Evolutionary conservation across 2,329 filamentous ascomycete species (phyloP).

Genomic region (Zopfia rhizophila): DNA sequence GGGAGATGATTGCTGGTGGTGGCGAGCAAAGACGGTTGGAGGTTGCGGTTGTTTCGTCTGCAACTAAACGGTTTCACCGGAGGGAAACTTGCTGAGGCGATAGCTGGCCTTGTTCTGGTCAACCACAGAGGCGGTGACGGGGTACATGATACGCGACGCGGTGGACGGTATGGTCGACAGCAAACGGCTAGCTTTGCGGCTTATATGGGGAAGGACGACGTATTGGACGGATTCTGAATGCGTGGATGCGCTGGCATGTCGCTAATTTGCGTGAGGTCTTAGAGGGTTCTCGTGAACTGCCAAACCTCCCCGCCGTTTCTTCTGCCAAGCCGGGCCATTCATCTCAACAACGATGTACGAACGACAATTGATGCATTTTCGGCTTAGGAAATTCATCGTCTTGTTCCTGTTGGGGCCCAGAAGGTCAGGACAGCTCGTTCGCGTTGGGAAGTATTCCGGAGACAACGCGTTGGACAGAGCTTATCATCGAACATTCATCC

Average conservation of each 20-base stretch:
- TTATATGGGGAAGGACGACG: conserved; percentile 38
- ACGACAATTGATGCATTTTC: too few species aligned
- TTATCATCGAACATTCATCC: too few species aligned
- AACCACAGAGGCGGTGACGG: conserved; percentile 49
- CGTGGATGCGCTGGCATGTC: conserved; percentile 51
- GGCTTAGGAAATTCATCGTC: too few species aligned
- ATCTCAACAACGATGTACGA: not conserved
- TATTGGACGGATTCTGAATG: conserved; percentile 43
- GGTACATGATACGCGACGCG: conserved; percentile 51
- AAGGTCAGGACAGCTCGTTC: too few species aligned
- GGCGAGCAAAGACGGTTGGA: conserved; percentile 20
- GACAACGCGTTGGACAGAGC: too few species aligned
- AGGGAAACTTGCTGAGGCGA: conserved; percentile 25
- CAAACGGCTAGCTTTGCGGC: conserved; percentile 46
- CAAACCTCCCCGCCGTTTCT: conserved; percentile 6
- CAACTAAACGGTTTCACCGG: conserved; percentile 32
- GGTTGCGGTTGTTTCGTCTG: conserved; percentile 20
- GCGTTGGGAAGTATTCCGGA: too few species aligned
- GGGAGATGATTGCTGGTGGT: conserved; percentile 8
- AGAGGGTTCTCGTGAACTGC: conserved; percentile 20
- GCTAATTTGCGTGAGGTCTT: conserved; percentile 30
- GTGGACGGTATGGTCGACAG: conserved; percentile 31
- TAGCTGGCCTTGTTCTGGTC: conserved; percentile 35
- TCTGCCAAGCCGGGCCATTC: conserved; percentile 17
- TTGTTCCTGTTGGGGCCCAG: too few species aligned